A percentile compares a stretch with the other conserved stretches of the same genome.
phyloP scores from a whole-genome alignment of 1,284 basidiomycete species.

The Agaricales sp. region DNA sequence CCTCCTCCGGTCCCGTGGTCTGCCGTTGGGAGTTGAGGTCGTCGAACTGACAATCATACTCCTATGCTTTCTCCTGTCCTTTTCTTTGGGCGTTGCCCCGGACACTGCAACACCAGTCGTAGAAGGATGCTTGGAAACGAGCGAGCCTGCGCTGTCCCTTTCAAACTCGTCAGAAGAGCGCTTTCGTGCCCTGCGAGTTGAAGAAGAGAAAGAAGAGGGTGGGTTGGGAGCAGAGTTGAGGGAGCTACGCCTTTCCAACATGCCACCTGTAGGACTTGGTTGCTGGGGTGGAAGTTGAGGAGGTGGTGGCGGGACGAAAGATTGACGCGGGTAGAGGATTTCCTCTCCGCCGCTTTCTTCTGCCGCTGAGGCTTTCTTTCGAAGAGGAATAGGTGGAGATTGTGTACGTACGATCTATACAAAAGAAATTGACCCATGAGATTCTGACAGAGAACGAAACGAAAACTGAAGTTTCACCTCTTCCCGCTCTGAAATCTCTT shows the following conservation, averaged over 20 bases:
- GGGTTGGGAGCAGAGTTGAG: constrained; percentile 9
- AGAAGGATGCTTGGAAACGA: constrained; percentile 40
- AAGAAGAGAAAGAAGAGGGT: constrained; percentile 33
- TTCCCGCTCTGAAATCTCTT: constrained; percentile 49
- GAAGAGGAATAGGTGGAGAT: constrained; percentile 35
- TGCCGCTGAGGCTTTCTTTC: constrained; percentile 49
- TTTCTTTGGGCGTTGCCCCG: background rate
- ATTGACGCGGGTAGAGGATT: constrained; percentile 69
- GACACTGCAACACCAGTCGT: constrained; percentile 38
- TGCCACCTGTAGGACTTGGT: constrained; percentile 12
- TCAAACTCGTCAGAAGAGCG: constrained; percentile 78
- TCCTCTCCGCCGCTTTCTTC: constrained; percentile 79
- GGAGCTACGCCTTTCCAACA: constrained; percentile 7
- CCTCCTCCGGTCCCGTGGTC: constrained; percentile 52
- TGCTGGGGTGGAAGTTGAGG: constrained; percentile 16
- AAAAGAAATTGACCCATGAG: constrained; percentile 11
- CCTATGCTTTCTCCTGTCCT: constrained; percentile 45
- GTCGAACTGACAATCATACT: constrained; percentile 40
- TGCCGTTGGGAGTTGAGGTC: constrained; percentile 29
- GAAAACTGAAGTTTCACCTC: constrained; percentile 30
- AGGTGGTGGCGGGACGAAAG: constrained; percentile 23
- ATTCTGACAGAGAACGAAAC: constrained; percentile 6
- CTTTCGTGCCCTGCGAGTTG: constrained; percentile 56
- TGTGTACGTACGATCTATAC: constrained; percentile 28
- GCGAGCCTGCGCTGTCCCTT: constrained; percentile 53